Percentiles rank a stretch among this genome's conserved stretches.
phyloP scores from a whole-genome alignment of 805 yeast genomes.

The Hanseniaspora jakobsenii region DNA sequence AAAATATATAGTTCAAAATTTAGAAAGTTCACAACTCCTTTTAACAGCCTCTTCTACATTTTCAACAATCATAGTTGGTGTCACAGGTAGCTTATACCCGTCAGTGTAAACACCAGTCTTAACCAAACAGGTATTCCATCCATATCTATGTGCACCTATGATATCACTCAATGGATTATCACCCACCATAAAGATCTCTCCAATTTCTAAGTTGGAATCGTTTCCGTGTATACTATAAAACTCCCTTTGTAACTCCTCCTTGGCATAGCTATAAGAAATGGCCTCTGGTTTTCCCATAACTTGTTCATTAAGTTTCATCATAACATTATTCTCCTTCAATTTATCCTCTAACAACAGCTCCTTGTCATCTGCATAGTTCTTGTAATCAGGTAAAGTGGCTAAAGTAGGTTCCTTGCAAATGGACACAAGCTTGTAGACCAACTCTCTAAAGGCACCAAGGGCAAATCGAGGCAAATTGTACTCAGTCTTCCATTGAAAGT shows the following conservation, averaged over 20 bases:
- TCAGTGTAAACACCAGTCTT: conserved; percentile 78
- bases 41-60: conserved; percentile 43
- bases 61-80: conserved; percentile 40
- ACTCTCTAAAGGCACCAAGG: conserved; percentile 72
- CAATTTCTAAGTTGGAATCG: conserved; percentile 24
- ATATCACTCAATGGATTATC: conserved; percentile 94
- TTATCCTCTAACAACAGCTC: background rate
- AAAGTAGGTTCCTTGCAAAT: conserved; percentile 17
- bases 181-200: conserved; percentile 82
- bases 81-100: conserved; percentile 33
- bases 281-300: conserved; percentile 74
- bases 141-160: conserved; percentile 71
- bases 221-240: background rate
- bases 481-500: conserved; percentile 78
- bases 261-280: conserved; percentile 74
- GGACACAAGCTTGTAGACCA: conserved; percentile 46
- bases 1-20: too few relatives aligned
- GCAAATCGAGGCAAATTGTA: conserved; percentile 72
- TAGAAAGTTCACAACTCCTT: background rate
- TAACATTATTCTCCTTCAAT: conserved; percentile 18
- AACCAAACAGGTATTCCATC: conserved; percentile 81
- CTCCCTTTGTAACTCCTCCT: conserved; percentile 37
- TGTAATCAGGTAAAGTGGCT: conserved; percentile 7
- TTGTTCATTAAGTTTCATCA: conserved; percentile 40
- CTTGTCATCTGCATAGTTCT: background rate